Evolutionary conservation across 139 green algal genomes (phyloP).

Genomic region (Chlamydomonas sp.): DNA sequence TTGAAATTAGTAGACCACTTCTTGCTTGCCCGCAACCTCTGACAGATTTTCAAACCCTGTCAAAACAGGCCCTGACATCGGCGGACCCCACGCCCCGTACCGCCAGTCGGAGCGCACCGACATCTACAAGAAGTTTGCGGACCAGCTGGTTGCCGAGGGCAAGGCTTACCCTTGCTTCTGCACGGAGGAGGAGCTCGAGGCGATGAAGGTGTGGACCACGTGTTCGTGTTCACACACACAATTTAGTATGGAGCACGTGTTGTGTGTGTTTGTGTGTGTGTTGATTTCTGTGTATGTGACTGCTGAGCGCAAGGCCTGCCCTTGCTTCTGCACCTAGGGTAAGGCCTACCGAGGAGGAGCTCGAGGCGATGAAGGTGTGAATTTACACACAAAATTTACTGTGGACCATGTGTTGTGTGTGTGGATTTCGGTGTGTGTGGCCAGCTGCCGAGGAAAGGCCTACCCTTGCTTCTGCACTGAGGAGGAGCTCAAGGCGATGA

Average conservation of each 20-base stretch:
- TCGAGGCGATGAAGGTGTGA: too few species aligned
- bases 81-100: slow-evolving; percentile 83
- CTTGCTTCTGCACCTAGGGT: slow-evolving; percentile 93
- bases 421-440: too few species aligned
- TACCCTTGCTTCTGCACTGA: slow-evolving; percentile 95
- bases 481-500: slow-evolving; percentile 10
- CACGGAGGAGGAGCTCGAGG: slow-evolving; percentile 15
- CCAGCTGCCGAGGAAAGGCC: slow-evolving; percentile 70
- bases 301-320: slow-evolving; percentile 71
- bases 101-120: slow-evolving; percentile 87
- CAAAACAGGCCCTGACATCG: slow-evolving; percentile 81
- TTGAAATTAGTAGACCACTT: too few species aligned
- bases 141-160: slow-evolving; percentile 78
- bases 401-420: too few species aligned
- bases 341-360: slow-evolving; percentile 92
- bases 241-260: too few species aligned
- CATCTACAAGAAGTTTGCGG: slow-evolving; percentile 87
- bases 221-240: too few species aligned
- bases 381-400: too few species aligned
- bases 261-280: too few species aligned
- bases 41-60: too few species aligned
- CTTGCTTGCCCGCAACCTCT: too few species aligned
- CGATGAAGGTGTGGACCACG: too few species aligned
- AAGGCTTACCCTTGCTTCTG: slow-evolving; percentile 97
- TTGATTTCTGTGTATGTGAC: slow-evolving; percentile 85